These are phyloP conservation scores for Myrmaecium sp. DNA, from an alignment of 2,329 filamentous ascomycete species.

Conservation along the genomic window DNA sequence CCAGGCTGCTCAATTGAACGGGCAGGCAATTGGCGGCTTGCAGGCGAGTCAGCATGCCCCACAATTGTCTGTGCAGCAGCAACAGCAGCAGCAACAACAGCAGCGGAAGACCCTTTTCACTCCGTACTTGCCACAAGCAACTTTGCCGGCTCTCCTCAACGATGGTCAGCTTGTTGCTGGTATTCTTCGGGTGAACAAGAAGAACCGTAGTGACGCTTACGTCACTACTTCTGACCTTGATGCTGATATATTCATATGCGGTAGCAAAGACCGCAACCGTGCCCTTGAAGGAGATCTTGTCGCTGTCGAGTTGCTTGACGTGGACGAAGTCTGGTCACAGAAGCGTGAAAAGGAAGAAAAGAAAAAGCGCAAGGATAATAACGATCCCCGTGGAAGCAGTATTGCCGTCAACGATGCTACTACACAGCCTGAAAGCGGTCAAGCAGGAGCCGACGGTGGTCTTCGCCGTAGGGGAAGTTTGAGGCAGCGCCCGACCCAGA, in stretches of 20 bases:
- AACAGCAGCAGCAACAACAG: slow-evolving; percentile 64
- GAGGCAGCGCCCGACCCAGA: slow-evolving; percentile 90
- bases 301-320: slow-evolving; percentile 87
- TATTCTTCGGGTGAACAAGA: slow-evolving; percentile 97
- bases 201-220: slow-evolving; percentile 96
- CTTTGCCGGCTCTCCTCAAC: slow-evolving; percentile 71
- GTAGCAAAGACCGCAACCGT: slow-evolving; percentile 95
- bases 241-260: slow-evolving; percentile 98
- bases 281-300: slow-evolving; percentile 92
- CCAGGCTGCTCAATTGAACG: slow-evolving; percentile 71
- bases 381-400: slow-evolving; percentile 68
- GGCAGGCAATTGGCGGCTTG: slow-evolving; percentile 50
- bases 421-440: slow-evolving; percentile 41
- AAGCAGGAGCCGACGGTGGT: slow-evolving; percentile 55
- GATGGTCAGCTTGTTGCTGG: slow-evolving; percentile 92
- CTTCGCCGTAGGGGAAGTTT: slow-evolving; percentile 87
- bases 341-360: slow-evolving; percentile 99
- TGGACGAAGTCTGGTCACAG: slow-evolving; percentile 96
- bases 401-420: slow-evolving; percentile 50
- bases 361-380: slow-evolving; percentile 99
- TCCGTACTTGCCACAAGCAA: slow-evolving; percentile 89
- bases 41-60: slow-evolving; percentile 55
- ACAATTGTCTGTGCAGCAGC: slow-evolving; percentile 36
- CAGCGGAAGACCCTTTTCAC: slow-evolving; percentile 98
- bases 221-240: slow-evolving; percentile 90